Evolutionary conservation across 352 stramenopile genomes (phyloP), one percentile per base, ranked within the genome.

Genomic region (Globisporangium parvum): DNA sequence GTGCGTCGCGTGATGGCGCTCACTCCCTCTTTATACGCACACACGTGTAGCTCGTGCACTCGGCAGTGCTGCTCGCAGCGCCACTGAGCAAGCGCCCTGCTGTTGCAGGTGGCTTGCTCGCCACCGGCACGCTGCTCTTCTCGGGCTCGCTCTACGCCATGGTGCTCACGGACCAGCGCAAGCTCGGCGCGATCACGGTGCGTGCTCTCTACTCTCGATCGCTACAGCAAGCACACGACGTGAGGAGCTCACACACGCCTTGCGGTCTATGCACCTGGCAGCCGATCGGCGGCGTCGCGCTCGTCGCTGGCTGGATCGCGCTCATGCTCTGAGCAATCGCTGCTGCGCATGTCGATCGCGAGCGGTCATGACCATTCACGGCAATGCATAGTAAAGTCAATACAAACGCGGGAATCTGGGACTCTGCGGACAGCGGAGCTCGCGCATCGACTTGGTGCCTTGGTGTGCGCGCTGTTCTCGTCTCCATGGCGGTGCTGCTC

Each of bases 111-210:
- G 66, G 68, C 1, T 63, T 93, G 40, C 63, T 93, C 23, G 64
- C 73, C 24, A 76, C 72, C 17, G 84, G 84, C 21, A 78, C 77
- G 26, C 40, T 92, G 28, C 54, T 93, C 26, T 93, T 93, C 65
- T 91, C 84, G 0, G 84, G 84, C 8, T 91, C 79, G 53, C 59
- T 93, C 23, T 93, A 93, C 59, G 63, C 67, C 9, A 82, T 93
- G 67, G 80, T 86, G 44, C 73, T 93, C 26, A 89, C 77, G 26
- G 69, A 86, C 20, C 55, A 92, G 52, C 70, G 73, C 59, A 89
- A 88, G 52, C 74, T 92, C 47, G 84, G 84, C 51, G 75, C 77
- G 39, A 61, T 93, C 60, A 92, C 84, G 67, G 84, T 93, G 57
- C 47, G 47, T 42, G 0, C 6, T 21, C 21, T 70, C 3, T 15